These are phyloP conservation scores for Trematosphaeria pertusa DNA, from an alignment of 2,329 filamentous ascomycete species.

Conservation along the genomic window DNA sequence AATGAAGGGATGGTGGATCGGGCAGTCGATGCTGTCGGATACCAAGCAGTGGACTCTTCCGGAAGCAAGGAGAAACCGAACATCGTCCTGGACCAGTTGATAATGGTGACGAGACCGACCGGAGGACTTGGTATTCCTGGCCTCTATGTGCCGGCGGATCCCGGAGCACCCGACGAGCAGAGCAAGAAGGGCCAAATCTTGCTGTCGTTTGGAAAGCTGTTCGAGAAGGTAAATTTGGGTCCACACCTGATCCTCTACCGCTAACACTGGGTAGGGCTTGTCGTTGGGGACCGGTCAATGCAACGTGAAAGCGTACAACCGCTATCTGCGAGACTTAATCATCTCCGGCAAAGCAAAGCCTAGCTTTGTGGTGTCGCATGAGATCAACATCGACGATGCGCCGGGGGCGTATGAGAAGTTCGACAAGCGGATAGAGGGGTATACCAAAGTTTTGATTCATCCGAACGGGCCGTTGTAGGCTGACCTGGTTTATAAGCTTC, in stretches of 20 bases:
- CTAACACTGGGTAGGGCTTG: slow-evolving; percentile 57
- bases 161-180: slow-evolving; percentile 67
- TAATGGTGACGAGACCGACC: slow-evolving; percentile 66
- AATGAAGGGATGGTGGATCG: slow-evolving; percentile 69
- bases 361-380: slow-evolving; percentile 71
- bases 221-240: slow-evolving; percentile 63
- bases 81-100: slow-evolving; percentile 69
- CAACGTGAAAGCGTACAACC: slow-evolving; percentile 73
- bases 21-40: slow-evolving; percentile 70
- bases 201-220: slow-evolving; percentile 71
- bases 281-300: slow-evolving; percentile 68
- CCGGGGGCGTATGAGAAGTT: slow-evolving; percentile 70
- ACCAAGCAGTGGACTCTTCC: slow-evolving; percentile 64
- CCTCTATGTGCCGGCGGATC: slow-evolving; percentile 62
- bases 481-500: neutral
- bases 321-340: slow-evolving; percentile 70
- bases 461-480: slow-evolving; percentile 59
- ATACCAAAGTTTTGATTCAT: slow-evolving; percentile 72
- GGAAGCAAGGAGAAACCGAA: slow-evolving; percentile 68
- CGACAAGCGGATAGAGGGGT: slow-evolving; percentile 69
- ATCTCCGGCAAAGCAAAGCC: slow-evolving; percentile 70
- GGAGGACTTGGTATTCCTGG: slow-evolving; percentile 69
- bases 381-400: slow-evolving; percentile 68
- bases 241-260: neutral
- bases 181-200: slow-evolving; percentile 69